A percentile compares a stretch with the other conserved stretches of the same genome.
phyloP scores from a whole-genome alignment of 176 grass and related monocot species.

The Oropetium thomaeum region DNA sequence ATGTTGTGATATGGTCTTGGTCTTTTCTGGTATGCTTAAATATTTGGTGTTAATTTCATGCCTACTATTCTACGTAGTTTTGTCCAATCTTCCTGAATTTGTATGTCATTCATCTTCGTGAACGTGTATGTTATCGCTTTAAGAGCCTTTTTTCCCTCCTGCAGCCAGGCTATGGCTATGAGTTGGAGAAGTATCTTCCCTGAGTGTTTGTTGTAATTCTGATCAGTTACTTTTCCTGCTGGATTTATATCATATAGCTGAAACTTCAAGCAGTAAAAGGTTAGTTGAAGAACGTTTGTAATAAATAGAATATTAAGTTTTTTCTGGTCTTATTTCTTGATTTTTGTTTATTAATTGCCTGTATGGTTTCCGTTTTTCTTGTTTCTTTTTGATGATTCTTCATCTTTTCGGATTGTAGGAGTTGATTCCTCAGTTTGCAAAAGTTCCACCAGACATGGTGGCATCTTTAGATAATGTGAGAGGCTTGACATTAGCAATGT shows the following conservation, averaged over 20 bases:
- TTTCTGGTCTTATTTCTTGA: not conserved
- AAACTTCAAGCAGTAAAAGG: conserved; percentile 12
- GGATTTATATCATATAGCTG: not conserved
- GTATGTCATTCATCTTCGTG: not conserved
- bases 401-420: conserved; percentile 30
- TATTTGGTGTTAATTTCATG: not conserved
- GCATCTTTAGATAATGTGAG: conserved; percentile 64
- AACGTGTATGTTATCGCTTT: not conserved
- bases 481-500: conserved; percentile 66
- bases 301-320: not conserved
- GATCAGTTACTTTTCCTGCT: not conserved
- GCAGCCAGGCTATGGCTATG: conserved; percentile 28
- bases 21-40: not conserved
- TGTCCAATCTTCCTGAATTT: not conserved
- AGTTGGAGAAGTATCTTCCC: not conserved
- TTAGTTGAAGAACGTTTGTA: not conserved
- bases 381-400: not conserved
- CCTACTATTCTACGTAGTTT: not conserved
- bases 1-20: not conserved
- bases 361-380: conserved; percentile 10
- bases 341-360: conserved; percentile 7
- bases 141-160: not conserved
- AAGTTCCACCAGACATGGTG: conserved; percentile 38
- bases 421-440: conserved; percentile 4
- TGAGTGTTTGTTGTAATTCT: not conserved